Conservation (phyloP, 768 basidiomycete genomes). For the Terana coerulea region DNA sequence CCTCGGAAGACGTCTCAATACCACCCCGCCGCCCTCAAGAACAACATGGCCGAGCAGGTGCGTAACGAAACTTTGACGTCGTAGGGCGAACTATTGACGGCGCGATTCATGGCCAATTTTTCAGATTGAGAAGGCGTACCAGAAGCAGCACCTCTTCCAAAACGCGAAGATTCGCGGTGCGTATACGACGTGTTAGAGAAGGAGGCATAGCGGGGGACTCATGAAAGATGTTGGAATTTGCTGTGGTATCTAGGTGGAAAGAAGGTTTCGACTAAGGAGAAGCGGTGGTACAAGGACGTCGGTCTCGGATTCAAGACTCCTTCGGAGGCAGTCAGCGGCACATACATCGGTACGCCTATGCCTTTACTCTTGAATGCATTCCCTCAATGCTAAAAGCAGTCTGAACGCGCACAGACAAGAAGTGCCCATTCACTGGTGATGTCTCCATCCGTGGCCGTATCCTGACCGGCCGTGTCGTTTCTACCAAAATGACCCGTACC, state of each 20-base stretch:
- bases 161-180: conserved; percentile 90
- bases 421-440: conserved; percentile 97
- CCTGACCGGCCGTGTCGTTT: conserved; percentile 94
- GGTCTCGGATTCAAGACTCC: conserved; percentile 98
- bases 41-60: conserved; percentile 38
- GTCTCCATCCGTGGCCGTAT: conserved; percentile 99
- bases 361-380: not conserved
- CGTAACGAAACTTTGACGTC: conserved; percentile 10
- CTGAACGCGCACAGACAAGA: conserved; percentile 73
- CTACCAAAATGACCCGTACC: conserved; percentile 99
- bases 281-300: conserved; percentile 99
- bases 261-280: conserved; percentile 92
- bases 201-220: not conserved
- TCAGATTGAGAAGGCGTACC: conserved; percentile 95
- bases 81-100: conserved; percentile 8
- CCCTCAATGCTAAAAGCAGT: conserved; percentile 1
- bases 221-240: not conserved
- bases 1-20: conserved; percentile 10
- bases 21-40: conserved; percentile 28
- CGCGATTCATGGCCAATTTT: conserved; percentile 10
- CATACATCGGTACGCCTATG: conserved; percentile 81
- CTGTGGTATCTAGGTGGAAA: conserved; percentile 56
- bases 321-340: conserved; percentile 89
- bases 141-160: conserved; percentile 98
- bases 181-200: conserved; percentile 30